phyloP scores from a whole-genome alignment of 352 stramenopile species.

The Phytophthora cajani region DNA sequence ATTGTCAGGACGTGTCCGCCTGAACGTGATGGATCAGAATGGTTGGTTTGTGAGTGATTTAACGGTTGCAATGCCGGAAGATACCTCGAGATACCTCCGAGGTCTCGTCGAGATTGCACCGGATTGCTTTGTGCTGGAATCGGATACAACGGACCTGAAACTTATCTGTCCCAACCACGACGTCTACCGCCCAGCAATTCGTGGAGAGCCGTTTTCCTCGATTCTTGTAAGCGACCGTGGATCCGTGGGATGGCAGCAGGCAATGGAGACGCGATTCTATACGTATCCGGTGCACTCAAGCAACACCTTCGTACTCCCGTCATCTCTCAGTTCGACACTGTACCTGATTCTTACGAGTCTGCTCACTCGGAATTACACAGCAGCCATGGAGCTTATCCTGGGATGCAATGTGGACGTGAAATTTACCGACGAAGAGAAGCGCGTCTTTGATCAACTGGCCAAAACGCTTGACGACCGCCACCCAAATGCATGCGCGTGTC shows the following conservation, averaged over 20 bases:
- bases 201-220: constrained; percentile 82
- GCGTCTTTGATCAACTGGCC: constrained; percentile 97
- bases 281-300: constrained; percentile 98
- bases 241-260: constrained; percentile 85
- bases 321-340: constrained; percentile 96
- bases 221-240: constrained; percentile 80
- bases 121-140: constrained; percentile 80
- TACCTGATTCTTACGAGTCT: constrained; percentile 98
- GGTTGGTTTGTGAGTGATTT: constrained; percentile 86
- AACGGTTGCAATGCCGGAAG: constrained; percentile 43
- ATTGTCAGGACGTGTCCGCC: constrained; percentile 52
- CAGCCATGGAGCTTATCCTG: constrained; percentile 96
- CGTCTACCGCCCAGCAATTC: constrained; percentile 77
- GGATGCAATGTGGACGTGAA: constrained; percentile 96
- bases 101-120: constrained; percentile 54
- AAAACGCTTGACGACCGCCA: constrained; percentile 96
- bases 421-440: constrained; percentile 96
- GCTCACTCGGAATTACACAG: constrained; percentile 94
- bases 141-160: constrained; percentile 79
- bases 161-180: constrained; percentile 86
- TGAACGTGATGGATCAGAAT: constrained; percentile 83
- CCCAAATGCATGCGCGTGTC: constrained; percentile 95
- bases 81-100: constrained; percentile 58
- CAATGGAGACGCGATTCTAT: constrained; percentile 95
- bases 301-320: constrained; percentile 94